Conservation (phyloP, 2,329 filamentous ascomycete species). For the Aureobasidium sp. region DNA sequence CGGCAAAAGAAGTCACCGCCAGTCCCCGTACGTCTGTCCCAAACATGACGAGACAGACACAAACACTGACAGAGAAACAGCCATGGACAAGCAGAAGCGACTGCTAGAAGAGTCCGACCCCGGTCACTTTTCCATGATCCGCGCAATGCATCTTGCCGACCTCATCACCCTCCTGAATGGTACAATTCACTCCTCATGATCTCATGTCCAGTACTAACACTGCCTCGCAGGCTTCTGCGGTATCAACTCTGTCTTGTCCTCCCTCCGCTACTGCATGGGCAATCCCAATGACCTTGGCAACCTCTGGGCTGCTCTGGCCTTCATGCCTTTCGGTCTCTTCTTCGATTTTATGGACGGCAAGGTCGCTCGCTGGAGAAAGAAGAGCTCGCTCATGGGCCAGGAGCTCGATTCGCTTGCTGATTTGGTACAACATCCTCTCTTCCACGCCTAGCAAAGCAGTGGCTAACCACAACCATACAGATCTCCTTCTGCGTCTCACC, state of each 20-base stretch:
- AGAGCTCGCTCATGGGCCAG: slow-evolving; percentile 96
- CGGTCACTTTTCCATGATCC: slow-evolving; percentile 61
- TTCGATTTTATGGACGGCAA: slow-evolving; percentile 98
- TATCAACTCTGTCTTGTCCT: slow-evolving; percentile 93
- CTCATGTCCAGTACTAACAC: background rate
- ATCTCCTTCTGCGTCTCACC: slow-evolving; percentile 94
- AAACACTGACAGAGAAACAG: slow-evolving; percentile 34
- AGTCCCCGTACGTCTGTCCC: background rate
- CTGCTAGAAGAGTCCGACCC: slow-evolving; percentile 59
- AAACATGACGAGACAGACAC: background rate
- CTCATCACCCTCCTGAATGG: slow-evolving; percentile 78
- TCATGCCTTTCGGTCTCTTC: slow-evolving; percentile 90
- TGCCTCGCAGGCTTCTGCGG: slow-evolving; percentile 63
- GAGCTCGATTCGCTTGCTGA: slow-evolving; percentile 95
- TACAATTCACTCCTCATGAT: slow-evolving; percentile 19
- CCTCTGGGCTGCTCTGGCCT: slow-evolving; percentile 73
- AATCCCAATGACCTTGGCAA: slow-evolving; percentile 54
- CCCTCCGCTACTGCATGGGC: slow-evolving; percentile 83
- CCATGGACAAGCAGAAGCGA: slow-evolving; percentile 67
- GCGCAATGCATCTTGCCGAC: slow-evolving; percentile 68
- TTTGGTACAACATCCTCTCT: slow-evolving; percentile 53
- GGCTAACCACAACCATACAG: slow-evolving; percentile 39
- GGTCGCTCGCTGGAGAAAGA: slow-evolving; percentile 91
- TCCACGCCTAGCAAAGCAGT: too few species aligned
- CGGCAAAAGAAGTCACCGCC: slow-evolving; percentile 36